Conservation (phyloP, 176 grass and related monocot genomes). For the Ananas comosus region DNA sequence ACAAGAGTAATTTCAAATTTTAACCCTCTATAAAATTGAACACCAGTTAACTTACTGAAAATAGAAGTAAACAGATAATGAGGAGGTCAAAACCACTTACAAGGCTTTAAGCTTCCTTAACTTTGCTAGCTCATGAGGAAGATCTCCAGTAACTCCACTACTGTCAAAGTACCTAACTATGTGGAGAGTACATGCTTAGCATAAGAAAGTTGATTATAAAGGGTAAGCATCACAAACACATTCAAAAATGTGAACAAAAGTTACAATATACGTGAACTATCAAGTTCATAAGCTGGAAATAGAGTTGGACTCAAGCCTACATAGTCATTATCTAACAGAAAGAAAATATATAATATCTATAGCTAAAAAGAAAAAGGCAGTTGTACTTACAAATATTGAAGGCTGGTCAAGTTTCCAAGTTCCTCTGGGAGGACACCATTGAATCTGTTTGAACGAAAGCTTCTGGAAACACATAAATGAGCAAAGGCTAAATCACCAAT, state of each 20-base stretch:
- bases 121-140: slow-evolving; percentile 20
- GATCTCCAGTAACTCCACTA: slow-evolving; percentile 27
- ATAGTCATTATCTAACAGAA: neutral
- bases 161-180: slow-evolving; percentile 60
- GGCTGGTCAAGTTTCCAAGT: neutral
- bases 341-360: no score
- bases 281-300: neutral
- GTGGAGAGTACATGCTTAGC: slow-evolving; percentile 25
- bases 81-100: slow-evolving; percentile 27
- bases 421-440: neutral
- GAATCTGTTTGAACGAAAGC: slow-evolving; percentile 15
- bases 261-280: neutral
- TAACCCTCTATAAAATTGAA: neutral
- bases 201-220: neutral
- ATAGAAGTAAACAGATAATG: neutral
- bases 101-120: slow-evolving; percentile 30
- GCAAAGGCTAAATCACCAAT: neutral
- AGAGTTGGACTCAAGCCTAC: neutral
- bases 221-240: neutral
- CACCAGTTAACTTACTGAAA: neutral
- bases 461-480: slow-evolving; percentile 7
- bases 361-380: neutral
- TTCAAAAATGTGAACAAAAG: neutral
- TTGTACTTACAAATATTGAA: slow-evolving; percentile 14
- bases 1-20: neutral